Evolutionary conservation across 2,329 filamentous ascomycete species (phyloP).

Genomic region (Paecilomyces dactylethromorphus): DNA sequence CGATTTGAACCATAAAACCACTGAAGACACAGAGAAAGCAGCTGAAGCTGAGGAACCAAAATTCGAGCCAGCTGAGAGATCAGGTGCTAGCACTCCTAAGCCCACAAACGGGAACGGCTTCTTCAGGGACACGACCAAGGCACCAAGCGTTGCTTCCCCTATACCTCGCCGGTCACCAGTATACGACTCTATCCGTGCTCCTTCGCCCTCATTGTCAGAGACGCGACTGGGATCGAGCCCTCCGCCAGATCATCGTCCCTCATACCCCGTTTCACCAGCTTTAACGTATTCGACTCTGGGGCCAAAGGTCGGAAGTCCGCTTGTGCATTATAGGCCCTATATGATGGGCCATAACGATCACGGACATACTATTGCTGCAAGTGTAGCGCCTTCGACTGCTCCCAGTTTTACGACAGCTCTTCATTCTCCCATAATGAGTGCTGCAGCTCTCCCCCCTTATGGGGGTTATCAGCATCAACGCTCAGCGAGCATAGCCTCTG

Average conservation of each 20-base stretch:
- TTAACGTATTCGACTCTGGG: constrained; percentile 14
- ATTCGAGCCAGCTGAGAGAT: background rate
- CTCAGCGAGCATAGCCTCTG: constrained; percentile 19
- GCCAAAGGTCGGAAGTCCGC: constrained; percentile 28
- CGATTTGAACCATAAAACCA: constrained; percentile 2
- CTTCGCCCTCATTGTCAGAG: constrained; percentile 25
- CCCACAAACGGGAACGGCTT: background rate
- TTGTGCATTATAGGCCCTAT: constrained; percentile 30
- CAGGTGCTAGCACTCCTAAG: background rate
- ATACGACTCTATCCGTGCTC: constrained; percentile 17
- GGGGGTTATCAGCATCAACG: constrained; percentile 20
- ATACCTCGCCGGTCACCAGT: background rate
- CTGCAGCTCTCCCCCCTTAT: constrained; percentile 24
- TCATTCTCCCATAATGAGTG: constrained; percentile 30
- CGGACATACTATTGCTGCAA: constrained; percentile 18
- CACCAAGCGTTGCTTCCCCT: background rate
- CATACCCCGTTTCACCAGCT: constrained; percentile 17
- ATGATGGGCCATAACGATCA: constrained; percentile 21
- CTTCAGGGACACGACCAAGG: constrained; percentile 1
- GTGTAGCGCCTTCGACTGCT: constrained; percentile 17
- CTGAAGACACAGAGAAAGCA: constrained; percentile 1
- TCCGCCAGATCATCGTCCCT: constrained; percentile 15
- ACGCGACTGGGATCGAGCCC: constrained; percentile 20
- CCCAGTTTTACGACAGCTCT: constrained; percentile 23
- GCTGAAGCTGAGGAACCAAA: constrained; percentile 1